These are phyloP conservation scores for Parathielavia hyrcaniae DNA, from an alignment of 495 filamentous ascomycete genomes.

Conservation along the genomic window DNA sequence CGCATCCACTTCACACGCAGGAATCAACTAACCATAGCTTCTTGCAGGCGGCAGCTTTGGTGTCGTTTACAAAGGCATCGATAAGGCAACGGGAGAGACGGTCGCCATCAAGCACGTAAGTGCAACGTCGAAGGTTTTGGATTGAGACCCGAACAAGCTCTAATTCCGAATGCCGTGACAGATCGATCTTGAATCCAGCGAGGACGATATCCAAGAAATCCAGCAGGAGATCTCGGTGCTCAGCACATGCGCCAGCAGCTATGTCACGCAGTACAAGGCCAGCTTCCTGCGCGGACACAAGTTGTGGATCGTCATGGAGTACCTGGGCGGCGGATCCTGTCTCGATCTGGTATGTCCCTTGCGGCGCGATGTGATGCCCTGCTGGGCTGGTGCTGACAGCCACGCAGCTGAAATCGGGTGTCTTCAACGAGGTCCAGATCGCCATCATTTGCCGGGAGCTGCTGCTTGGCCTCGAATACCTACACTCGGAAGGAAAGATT, in stretches of 20 bases:
- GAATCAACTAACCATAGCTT: constrained; percentile 19
- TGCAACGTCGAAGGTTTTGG: neutral
- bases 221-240: constrained; percentile 96
- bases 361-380: neutral
- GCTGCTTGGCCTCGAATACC: constrained; percentile 82
- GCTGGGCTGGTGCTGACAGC: constrained; percentile 25
- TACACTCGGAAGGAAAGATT: constrained; percentile 92
- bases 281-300: constrained; percentile 92
- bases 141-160: neutral
- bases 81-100: constrained; percentile 74
- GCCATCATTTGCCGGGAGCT: constrained; percentile 92
- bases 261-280: constrained; percentile 92
- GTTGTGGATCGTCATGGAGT: constrained; percentile 99
- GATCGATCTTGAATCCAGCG: constrained; percentile 97
- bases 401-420: constrained; percentile 78
- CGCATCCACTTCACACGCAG: neutral
- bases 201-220: constrained; percentile 96
- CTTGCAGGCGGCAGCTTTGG: constrained; percentile 82
- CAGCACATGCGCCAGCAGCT: constrained; percentile 86
- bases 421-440: constrained; percentile 83
- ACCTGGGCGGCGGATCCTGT: constrained; percentile 86
- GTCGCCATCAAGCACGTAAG: constrained; percentile 88
- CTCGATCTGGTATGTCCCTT: constrained; percentile 65
- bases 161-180: constrained; percentile 30
- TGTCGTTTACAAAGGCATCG: constrained; percentile 91